Evolutionary conservation across 2,329 filamentous ascomycete genomes (phyloP).

Genomic region (Colletotrichum siamense): DNA sequence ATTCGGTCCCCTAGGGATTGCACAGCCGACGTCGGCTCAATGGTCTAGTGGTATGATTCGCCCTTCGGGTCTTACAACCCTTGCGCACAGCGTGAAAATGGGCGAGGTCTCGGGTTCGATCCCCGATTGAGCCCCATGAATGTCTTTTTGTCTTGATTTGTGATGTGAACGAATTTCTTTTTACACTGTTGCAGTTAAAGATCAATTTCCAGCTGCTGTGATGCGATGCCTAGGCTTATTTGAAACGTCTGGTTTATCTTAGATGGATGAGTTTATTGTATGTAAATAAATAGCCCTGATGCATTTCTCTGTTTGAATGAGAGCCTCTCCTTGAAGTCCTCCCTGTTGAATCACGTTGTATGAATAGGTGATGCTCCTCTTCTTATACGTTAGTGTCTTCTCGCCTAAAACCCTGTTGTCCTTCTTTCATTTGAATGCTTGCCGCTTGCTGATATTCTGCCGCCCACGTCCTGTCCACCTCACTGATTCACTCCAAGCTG

Average conservation of each 20-base stretch:
- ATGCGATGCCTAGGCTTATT: background rate
- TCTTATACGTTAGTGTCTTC: background rate
- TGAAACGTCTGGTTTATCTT: fast-evolving
- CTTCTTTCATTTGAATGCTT: background rate
- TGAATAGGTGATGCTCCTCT: background rate
- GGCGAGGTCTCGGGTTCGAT: slow-evolving; percentile 21
- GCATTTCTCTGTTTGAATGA: fast-evolving
- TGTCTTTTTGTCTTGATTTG: background rate
- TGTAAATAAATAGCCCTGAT: background rate
- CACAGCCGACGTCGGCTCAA: background rate
- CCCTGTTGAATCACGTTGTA: background rate
- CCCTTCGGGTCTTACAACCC: slow-evolving; percentile 10
- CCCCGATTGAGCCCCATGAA: slow-evolving; percentile 8
- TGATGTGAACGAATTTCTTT: fast-evolving
- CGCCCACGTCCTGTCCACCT: background rate
- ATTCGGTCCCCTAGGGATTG: background rate
- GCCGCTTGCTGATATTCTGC: background rate
- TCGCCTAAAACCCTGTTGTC: background rate
- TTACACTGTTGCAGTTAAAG: fast-evolving
- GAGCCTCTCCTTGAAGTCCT: background rate
- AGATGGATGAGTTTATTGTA: background rate
- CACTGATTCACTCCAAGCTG: background rate
- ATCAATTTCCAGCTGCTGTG: background rate
- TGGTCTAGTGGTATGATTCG: slow-evolving; percentile 22
- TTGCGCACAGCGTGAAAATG: slow-evolving; percentile 4